Conservation (phyloP, 192 early-diverging fungal genomes). For the Umbelopsis ramanniana region DNA sequence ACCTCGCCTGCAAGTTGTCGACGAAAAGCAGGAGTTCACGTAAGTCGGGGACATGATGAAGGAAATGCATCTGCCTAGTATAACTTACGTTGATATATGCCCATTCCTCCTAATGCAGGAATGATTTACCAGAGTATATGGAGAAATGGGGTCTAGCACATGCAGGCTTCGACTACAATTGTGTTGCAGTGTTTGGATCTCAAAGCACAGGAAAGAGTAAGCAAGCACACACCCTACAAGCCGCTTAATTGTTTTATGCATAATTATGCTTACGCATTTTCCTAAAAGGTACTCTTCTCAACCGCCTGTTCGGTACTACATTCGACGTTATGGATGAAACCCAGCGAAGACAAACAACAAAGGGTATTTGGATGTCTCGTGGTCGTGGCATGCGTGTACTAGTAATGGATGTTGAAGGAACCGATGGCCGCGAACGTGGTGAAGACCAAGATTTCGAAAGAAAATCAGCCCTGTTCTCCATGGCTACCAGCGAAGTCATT, state of each 20-base stretch:
- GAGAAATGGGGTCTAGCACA: slow-evolving; percentile 80
- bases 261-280: slow-evolving; percentile 6
- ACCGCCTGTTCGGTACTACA: slow-evolving; percentile 90
- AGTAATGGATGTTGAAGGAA: slow-evolving; percentile 99
- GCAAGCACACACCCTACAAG: slow-evolving; percentile 19
- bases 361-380: slow-evolving; percentile 96
- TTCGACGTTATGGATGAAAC: slow-evolving; percentile 97
- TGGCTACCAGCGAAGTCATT: slow-evolving; percentile 93
- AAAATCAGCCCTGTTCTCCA: slow-evolving; percentile 95
- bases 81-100: not conserved
- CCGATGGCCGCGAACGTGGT: slow-evolving; percentile 97
- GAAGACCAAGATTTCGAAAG: slow-evolving; percentile 99
- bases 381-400: slow-evolving; percentile 80
- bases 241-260: not conserved
- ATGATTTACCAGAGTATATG: slow-evolving; percentile 78
- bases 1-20: slow-evolving; percentile 71
- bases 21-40: slow-evolving; percentile 85
- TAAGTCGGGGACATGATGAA: slow-evolving; percentile 34
- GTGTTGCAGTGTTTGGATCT: slow-evolving; percentile 98
- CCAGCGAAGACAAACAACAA: slow-evolving; percentile 90
- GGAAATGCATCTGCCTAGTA: not conserved
- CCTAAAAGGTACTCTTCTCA: slow-evolving; percentile 84
- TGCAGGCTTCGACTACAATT: slow-evolving; percentile 93
- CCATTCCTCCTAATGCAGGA: slow-evolving; percentile 46
- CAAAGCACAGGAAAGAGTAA: slow-evolving; percentile 97